Conservation (phyloP, 2,329 filamentous ascomycete genomes). For the Aspergillus sp. region DNA sequence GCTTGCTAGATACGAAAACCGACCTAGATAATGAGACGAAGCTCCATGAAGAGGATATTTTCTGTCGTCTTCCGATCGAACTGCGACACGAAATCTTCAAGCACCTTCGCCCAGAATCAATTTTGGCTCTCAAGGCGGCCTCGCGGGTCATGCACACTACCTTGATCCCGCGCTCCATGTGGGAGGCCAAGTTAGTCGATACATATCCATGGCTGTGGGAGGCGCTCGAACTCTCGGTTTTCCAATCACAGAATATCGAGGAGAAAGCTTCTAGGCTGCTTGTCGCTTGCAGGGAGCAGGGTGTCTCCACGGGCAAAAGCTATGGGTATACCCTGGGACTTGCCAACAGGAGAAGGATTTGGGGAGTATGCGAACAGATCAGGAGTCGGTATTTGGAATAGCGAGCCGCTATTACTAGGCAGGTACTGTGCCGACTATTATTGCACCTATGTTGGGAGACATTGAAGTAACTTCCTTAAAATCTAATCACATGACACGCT, state of each 20-base stretch:
- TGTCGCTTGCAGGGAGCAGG: not conserved
- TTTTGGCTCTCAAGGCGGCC: constrained; percentile 1
- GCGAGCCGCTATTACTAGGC: not conserved
- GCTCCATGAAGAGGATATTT: not conserved
- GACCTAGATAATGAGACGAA: not conserved
- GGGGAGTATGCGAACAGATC: constrained; percentile 5
- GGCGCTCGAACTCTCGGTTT: not conserved
- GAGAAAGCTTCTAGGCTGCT: not conserved
- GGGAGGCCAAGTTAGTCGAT: constrained; percentile 1
- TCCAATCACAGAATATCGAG: constrained; percentile 1
- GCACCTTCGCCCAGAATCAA: not conserved
- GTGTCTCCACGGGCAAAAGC: not conserved
- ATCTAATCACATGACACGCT: not conserved
- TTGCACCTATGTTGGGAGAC: not conserved
- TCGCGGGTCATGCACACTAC: not conserved
- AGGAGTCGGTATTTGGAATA: constrained; percentile 1
- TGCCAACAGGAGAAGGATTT: constrained; percentile 5
- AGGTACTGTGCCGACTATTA: not conserved
- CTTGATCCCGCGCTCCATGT: not conserved
- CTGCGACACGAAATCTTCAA: not conserved
- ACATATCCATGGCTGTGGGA: constrained; percentile 6
- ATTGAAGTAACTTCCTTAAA: not conserved
- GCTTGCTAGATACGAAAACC: not conserved
- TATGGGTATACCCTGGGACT: constrained; percentile 1
- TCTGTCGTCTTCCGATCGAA: not conserved